phyloP scores from a whole-genome alignment of 768 basidiomycete species.

The Tephrocybe sp. region DNA sequence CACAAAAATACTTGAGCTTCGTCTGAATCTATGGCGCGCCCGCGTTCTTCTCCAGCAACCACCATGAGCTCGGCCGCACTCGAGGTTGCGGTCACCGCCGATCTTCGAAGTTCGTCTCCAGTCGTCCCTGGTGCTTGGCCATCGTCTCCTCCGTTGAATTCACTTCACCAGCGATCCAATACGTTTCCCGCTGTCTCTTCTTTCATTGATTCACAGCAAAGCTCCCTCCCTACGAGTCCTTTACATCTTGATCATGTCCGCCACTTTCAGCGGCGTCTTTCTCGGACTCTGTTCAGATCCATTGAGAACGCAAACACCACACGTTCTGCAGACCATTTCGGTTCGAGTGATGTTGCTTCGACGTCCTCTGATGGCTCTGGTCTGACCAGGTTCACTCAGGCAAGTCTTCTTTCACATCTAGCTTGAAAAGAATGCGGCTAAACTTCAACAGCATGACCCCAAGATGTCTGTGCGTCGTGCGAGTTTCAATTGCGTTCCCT shows the following conservation, averaged over 20 bases:
- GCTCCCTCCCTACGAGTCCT: slow-evolving; percentile 1
- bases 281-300: slow-evolving; percentile 13
- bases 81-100: slow-evolving; percentile 3
- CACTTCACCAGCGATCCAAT: slow-evolving; percentile 18
- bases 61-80: slow-evolving; percentile 5
- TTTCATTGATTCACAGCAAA: not conserved
- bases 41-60: not conserved
- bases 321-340: slow-evolving; percentile 2
- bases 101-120: slow-evolving; percentile 29
- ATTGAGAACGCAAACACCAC: not conserved
- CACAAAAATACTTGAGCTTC: not conserved
- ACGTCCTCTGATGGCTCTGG: slow-evolving; percentile 19
- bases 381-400: slow-evolving; percentile 21
- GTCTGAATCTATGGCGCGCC: slow-evolving; percentile 1
- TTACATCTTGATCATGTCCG: slow-evolving; percentile 28
- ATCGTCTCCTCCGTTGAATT: slow-evolving; percentile 12
- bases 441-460: slow-evolving; percentile 5
- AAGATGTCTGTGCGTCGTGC: slow-evolving; percentile 6
- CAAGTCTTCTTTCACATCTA: not conserved
- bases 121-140: slow-evolving; percentile 49
- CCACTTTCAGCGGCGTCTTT: slow-evolving; percentile 26
- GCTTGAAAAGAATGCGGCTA: not conserved
- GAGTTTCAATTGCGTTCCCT: not conserved
- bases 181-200: slow-evolving; percentile 19
- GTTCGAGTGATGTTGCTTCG: slow-evolving; percentile 5